phyloP scores from a whole-genome alignment of 306 rosid genomes.

The Gastrolobium bilobum region DNA sequence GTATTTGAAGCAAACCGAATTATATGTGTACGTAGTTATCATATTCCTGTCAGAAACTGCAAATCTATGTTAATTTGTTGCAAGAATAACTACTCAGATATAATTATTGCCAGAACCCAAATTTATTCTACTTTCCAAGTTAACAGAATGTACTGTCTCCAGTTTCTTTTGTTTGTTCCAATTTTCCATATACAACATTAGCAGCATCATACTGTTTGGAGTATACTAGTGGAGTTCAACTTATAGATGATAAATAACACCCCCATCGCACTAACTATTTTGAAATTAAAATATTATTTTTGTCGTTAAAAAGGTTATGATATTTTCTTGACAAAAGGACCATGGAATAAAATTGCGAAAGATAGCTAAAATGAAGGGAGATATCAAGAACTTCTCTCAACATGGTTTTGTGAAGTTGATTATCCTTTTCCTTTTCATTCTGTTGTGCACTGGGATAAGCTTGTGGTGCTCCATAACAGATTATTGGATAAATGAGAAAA shows the following conservation, averaged over 20 bases:
- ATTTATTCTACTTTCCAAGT: constrained; percentile 7
- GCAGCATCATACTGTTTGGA: constrained; percentile 7
- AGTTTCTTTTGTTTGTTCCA: constrained; percentile 11
- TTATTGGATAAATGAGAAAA: neutral
- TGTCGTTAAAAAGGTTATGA: neutral
- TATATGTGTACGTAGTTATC: neutral
- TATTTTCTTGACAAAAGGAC: constrained; percentile 15
- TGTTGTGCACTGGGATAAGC: neutral
- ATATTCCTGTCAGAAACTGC: constrained; percentile 18
- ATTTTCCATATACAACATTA: neutral
- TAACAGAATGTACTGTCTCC: neutral
- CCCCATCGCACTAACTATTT: neutral
- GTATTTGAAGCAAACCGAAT: neutral
- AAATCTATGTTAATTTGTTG: neutral
- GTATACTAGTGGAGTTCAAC: neutral
- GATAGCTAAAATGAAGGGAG: constrained; percentile 8
- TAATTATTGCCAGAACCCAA: neutral
- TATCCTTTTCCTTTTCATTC: neutral
- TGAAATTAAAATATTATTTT: neutral
- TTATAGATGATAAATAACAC: constrained; percentile 11
- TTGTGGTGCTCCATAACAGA: neutral
- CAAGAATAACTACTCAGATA: neutral
- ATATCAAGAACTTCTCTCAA: constrained; percentile 6
- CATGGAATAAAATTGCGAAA: constrained; percentile 29
- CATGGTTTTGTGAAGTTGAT: constrained; percentile 17